Conservation (phyloP, 192 early-diverging fungal species). For the Coemansia sp. region DNA sequence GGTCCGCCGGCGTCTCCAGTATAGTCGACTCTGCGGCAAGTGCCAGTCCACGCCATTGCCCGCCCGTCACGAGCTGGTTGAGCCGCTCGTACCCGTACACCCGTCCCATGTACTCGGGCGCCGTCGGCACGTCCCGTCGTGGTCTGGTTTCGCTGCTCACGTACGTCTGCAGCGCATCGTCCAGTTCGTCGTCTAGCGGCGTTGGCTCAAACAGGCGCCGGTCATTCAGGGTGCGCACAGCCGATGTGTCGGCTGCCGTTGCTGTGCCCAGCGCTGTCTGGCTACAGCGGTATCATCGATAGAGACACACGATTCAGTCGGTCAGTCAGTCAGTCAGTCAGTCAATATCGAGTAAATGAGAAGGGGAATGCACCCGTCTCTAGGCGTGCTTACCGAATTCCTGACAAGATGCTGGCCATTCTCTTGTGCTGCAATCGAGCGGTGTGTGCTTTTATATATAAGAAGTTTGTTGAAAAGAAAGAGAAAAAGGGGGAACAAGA, state of each 20-base stretch:
- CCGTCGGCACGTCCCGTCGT: slow-evolving; percentile 23
- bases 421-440: not conserved
- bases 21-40: slow-evolving; percentile 35
- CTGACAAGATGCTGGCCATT: slow-evolving; percentile 34
- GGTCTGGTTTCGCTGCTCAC: slow-evolving; percentile 28
- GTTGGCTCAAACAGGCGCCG: slow-evolving; percentile 31
- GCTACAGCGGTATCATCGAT: not conserved
- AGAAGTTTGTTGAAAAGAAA: no score
- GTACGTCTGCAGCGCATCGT: slow-evolving; percentile 26
- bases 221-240: slow-evolving; percentile 25
- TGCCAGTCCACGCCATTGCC: slow-evolving; percentile 44
- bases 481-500: not conserved
- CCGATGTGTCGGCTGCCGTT: not conserved
- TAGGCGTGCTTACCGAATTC: slow-evolving; percentile 28
- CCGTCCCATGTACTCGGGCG: slow-evolving; percentile 17
- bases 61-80: slow-evolving; percentile 38
- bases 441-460: no score
- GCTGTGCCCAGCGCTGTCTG: slow-evolving; percentile 1
- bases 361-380: not conserved
- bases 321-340: no score
- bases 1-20: slow-evolving; percentile 3
- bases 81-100: slow-evolving; percentile 36
- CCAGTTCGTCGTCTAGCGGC: slow-evolving; percentile 32
- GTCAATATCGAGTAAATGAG: no score
- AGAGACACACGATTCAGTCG: no score